A percentile compares a stretch with the other conserved stretches of the same genome.
Conservation (phyloP, 106 monocot species). For the Agapanthus africanus region DNA sequence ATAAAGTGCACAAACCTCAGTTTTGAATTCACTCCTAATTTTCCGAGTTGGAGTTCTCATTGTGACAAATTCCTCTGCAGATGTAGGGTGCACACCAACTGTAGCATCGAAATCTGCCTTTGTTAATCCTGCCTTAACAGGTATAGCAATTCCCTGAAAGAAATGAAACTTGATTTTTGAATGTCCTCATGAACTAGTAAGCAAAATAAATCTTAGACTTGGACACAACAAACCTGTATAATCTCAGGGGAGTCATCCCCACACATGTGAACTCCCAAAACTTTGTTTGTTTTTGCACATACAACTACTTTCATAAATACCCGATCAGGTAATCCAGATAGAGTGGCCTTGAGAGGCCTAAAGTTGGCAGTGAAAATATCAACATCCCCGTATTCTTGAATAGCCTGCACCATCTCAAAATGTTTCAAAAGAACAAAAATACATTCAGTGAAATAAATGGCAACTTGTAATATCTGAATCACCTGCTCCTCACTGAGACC, state of each 20-base stretch:
- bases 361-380: constrained; percentile 94
- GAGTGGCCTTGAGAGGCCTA: constrained; percentile 87
- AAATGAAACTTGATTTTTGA: constrained; percentile 5
- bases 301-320: constrained; percentile 89
- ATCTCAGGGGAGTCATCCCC: constrained; percentile 96
- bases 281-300: constrained; percentile 81
- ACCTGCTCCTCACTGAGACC: constrained; percentile 98
- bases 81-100: constrained; percentile 84
- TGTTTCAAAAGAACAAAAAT: constrained; percentile 2
- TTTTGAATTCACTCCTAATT: constrained; percentile 28
- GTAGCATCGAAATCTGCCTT: constrained; percentile 92
- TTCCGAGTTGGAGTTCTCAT: constrained; percentile 90
- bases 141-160: constrained; percentile 82
- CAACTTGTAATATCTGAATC: constrained; percentile 1
- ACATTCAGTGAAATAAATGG: background rate
- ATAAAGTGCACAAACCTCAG: constrained; percentile 36
- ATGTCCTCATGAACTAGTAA: background rate
- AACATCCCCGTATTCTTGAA: constrained; percentile 77
- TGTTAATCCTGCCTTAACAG: constrained; percentile 82
- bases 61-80: constrained; percentile 97
- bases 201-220: too few relatives aligned
- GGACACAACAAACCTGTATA: constrained; percentile 58
- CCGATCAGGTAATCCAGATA: constrained; percentile 95
- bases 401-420: constrained; percentile 43
- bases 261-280: constrained; percentile 98